Evolutionary conservation across 139 green algal genomes (phyloP).

Genomic region (Astrephomene gubernaculifera): DNA sequence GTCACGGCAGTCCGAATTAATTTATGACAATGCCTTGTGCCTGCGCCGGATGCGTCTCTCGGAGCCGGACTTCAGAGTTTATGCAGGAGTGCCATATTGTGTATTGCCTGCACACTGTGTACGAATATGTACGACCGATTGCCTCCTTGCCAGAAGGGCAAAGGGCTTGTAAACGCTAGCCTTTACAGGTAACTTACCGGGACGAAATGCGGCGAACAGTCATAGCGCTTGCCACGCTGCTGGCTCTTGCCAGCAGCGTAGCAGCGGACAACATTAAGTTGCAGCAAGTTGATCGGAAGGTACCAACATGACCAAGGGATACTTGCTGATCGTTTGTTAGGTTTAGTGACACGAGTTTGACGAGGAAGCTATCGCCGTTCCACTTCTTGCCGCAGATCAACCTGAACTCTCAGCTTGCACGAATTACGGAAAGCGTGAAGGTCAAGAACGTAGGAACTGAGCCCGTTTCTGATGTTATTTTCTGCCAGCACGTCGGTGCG

Average conservation of each 20-base stretch:
- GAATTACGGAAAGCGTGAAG: constrained; percentile 59
- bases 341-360: not conserved
- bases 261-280: constrained; percentile 33
- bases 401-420: constrained; percentile 51
- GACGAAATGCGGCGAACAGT: not conserved
- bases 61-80: no score
- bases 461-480: constrained; percentile 29
- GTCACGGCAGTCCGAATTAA: no score
- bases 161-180: no score
- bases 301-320: not conserved
- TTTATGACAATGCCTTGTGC: no score
- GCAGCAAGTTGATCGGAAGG: constrained; percentile 40
- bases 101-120: no score
- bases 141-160: no score
- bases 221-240: not conserved
- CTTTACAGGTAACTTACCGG: no score
- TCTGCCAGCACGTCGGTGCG: constrained; percentile 50
- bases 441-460: constrained; percentile 61
- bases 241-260: constrained; percentile 28
- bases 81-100: no score
- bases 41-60: no score
- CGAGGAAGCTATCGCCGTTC: no score
- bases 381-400: constrained; percentile 48
- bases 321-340: not conserved
- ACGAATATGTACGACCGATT: no score